These are phyloP conservation scores for Hemileccinum impolitum DNA, from an alignment of 768 basidiomycete species.

Conservation along the genomic window DNA sequence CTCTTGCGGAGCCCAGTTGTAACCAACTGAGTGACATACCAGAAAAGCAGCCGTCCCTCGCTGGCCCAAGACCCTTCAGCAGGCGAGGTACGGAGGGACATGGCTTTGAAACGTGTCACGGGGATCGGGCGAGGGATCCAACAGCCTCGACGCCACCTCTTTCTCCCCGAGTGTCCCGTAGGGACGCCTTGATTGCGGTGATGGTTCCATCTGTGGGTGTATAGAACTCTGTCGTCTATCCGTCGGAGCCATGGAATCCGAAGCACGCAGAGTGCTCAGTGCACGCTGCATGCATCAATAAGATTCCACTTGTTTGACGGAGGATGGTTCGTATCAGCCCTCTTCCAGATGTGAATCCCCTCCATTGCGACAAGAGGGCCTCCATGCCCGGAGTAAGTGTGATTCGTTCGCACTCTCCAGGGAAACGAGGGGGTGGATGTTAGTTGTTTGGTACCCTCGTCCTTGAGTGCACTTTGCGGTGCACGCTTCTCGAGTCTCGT, in stretches of 20 bases:
- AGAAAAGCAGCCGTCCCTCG: conserved; percentile 47
- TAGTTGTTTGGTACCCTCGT: conserved; percentile 2
- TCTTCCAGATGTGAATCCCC: too few relatives aligned
- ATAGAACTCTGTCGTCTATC: too few relatives aligned
- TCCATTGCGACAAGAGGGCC: too few relatives aligned
- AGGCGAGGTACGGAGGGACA: conserved; percentile 17
- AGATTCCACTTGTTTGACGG: too few relatives aligned
- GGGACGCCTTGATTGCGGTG: conserved; percentile 14
- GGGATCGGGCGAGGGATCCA: conserved; percentile 43
- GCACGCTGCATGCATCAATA: too few relatives aligned
- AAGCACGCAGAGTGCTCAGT: too few relatives aligned
- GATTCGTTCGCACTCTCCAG: background rate
- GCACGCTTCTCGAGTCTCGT: conserved; percentile 3
- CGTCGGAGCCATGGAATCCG: too few relatives aligned
- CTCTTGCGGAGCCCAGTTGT: conserved; percentile 59
- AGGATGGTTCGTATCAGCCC: too few relatives aligned
- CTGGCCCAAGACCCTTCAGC: conserved; percentile 41
- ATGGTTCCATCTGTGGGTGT: background rate
- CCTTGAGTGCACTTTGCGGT: conserved; percentile 31
- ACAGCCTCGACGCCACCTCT: background rate
- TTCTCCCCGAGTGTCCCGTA: conserved; percentile 15
- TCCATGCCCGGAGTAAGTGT: too few relatives aligned
- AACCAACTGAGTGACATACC: conserved; percentile 62
- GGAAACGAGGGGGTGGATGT: conserved; percentile 21
- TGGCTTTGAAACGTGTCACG: conserved; percentile 53